phyloP scores from a whole-genome alignment of 768 basidiomycete species.

The Lentinula lateritia region DNA sequence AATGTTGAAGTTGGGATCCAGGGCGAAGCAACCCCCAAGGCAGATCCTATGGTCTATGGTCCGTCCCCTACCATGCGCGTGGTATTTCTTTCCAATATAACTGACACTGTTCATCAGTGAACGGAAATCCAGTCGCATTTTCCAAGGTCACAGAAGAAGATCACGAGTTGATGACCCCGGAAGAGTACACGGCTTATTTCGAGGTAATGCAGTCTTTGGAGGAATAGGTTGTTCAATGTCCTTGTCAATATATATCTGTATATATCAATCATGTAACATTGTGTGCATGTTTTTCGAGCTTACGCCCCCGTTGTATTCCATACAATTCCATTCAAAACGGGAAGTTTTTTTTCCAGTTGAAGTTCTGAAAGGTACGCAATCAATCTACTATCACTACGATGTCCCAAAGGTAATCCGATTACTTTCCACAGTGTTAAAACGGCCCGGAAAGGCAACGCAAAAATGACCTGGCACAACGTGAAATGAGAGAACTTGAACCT shows the following conservation, averaged over 20 bases:
- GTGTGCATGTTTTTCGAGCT: slow-evolving; percentile 16
- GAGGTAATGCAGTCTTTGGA: slow-evolving; percentile 53
- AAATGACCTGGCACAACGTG: no score
- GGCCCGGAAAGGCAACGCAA: neutral
- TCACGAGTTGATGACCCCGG: slow-evolving; percentile 88
- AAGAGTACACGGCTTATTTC: slow-evolving; percentile 84
- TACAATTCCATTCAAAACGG: neutral
- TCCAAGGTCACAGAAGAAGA: slow-evolving; percentile 88
- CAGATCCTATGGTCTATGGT: slow-evolving; percentile 72
- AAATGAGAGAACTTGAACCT: no score
- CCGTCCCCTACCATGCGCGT: neutral
- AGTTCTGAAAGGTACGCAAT: neutral
- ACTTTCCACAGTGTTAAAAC: neutral
- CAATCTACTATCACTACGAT: neutral
- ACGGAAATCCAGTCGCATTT: slow-evolving; percentile 66
- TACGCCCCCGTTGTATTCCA: neutral
- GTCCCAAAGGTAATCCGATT: neutral
- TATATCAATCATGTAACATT: no score
- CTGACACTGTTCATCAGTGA: slow-evolving; percentile 42
- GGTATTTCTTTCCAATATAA: neutral
- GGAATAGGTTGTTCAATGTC: neutral
- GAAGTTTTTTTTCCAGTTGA: neutral
- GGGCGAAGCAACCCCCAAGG: slow-evolving; percentile 22
- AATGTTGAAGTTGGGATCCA: neutral
- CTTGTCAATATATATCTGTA: neutral